Base-by-base conservation (phyloP, 2,329 filamentous ascomycete species). In the Microdochium trichocladiopsis region DNA sequence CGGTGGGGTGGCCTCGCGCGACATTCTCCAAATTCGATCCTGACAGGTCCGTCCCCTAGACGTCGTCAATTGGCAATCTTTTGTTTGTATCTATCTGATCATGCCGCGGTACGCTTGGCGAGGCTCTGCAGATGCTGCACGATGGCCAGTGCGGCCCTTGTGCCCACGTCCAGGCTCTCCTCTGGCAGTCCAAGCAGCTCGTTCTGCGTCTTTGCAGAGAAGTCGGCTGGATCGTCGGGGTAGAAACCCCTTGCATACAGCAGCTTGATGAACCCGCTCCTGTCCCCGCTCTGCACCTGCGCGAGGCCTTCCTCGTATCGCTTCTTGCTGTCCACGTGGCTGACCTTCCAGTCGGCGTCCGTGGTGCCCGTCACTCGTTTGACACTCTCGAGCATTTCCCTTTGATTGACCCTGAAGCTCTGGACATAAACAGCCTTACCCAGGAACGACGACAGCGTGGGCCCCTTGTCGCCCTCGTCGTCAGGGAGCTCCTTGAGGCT, bases 361-460 rank as follows among this genome's bases (percentile, higher is more conserved):
- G 66, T 76, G 0, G 76, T 80, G 0, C 74, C 74, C 0, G 77
- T 77, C 2, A 83, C 81, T 0, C 77, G 75, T 58, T 82, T 72
- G 16, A 83, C 63, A 22, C 75, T 78, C 48, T 78, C 75, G 48
- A 87, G 71, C 71, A 88, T 86, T 10, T 88, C 83, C 2, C 72
- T 70, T 63, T 88, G 84, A 51, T 65, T 80, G 53, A 82, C 60
- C 14, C 66, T 61, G 65, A 86, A 87, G 59, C 77, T 82, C 5
- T 68, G 70, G 8, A 84, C 55, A 56, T 73, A 78, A 1, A 84
- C 59, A 0, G 58, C 54, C 49, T 71, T 69, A 62, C 82, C 79
- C 0, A 65, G 61, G 57, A 69, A 80, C 23, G 63, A 56, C 14
- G 67, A 67, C 14, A 81, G 48, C 3, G 71, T 69, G 10, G 63